Conservation (phyloP, 352 stramenopile species). For the Phytophthora pluvialis region DNA sequence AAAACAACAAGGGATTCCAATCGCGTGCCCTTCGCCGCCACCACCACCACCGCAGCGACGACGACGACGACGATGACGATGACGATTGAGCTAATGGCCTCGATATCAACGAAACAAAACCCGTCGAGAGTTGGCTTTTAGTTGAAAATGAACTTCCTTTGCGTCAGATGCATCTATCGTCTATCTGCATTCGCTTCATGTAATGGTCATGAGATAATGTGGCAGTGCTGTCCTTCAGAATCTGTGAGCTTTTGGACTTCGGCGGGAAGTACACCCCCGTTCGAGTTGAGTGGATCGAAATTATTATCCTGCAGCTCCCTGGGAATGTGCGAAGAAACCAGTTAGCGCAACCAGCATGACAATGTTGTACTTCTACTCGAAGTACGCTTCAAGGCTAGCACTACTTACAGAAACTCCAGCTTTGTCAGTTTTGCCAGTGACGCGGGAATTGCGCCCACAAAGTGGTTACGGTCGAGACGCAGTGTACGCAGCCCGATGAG, state of each 20-base stretch:
- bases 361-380: background rate
- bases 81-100: conserved; percentile 5
- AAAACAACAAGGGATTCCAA: background rate
- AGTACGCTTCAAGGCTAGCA: no score
- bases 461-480: conserved; percentile 62
- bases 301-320: conserved; percentile 65
- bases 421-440: conserved; percentile 49
- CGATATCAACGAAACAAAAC: background rate
- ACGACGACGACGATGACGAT: conserved; percentile 20
- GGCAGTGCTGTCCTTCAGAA: conserved; percentile 42
- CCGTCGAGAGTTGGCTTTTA: background rate
- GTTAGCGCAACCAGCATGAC: no score
- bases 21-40: conserved; percentile 8
- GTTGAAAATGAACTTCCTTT: conserved; percentile 8
- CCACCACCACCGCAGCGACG: conserved; percentile 1
- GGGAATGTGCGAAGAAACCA: background rate
- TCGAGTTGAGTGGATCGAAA: conserved; percentile 44
- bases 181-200: background rate
- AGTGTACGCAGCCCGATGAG: conserved; percentile 50
- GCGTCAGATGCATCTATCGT: background rate
- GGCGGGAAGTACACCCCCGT: conserved; percentile 44
- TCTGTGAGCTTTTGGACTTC: conserved; percentile 53
- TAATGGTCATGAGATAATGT: conserved; percentile 26
- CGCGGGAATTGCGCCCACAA: conserved; percentile 49
- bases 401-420: conserved; percentile 63